A percentile compares a stretch with the other conserved stretches of the same genome.
phyloP scores from a whole-genome alignment of 2,329 filamentous ascomycete genomes.

The Cercospora sp. region DNA sequence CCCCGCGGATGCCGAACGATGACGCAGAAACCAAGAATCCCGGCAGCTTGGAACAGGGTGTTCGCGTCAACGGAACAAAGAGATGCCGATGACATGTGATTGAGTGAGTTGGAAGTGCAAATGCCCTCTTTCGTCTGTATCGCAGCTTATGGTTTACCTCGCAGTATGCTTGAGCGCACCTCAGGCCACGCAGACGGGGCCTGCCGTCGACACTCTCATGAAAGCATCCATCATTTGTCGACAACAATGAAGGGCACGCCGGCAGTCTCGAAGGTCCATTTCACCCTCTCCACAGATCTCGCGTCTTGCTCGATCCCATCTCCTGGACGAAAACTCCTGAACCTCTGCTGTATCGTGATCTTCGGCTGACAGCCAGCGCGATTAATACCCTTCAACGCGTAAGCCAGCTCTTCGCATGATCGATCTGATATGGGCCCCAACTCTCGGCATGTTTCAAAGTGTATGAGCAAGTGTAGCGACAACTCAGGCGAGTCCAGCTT shows the following conservation, averaged over 20 bases:
- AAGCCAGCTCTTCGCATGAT: not conserved
- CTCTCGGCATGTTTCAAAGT: not conserved
- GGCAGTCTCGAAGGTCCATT: not conserved
- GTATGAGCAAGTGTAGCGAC: not conserved
- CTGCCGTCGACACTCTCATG: not conserved
- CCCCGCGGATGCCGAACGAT: not conserved
- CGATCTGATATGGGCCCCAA: not conserved
- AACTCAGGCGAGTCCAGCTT: not conserved
- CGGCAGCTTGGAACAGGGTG: not conserved
- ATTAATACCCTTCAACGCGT: not conserved
- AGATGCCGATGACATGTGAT: not conserved
- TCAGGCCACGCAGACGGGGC: too few relatives aligned
- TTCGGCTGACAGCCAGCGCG: not conserved
- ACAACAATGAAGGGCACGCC: not conserved
- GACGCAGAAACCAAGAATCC: not conserved
- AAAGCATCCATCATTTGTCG: not conserved
- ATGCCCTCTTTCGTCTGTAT: too few relatives aligned
- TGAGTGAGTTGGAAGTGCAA: not conserved
- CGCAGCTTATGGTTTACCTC: too few relatives aligned
- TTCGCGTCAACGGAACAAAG: not conserved
- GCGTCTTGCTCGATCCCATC: not conserved
- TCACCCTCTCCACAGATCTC: not conserved
- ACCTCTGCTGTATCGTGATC: not conserved
- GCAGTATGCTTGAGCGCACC: too few relatives aligned
- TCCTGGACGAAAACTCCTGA: not conserved